Conservation (phyloP, 2,329 filamentous ascomycete species). For the Scolecobasidium constrictum region DNA sequence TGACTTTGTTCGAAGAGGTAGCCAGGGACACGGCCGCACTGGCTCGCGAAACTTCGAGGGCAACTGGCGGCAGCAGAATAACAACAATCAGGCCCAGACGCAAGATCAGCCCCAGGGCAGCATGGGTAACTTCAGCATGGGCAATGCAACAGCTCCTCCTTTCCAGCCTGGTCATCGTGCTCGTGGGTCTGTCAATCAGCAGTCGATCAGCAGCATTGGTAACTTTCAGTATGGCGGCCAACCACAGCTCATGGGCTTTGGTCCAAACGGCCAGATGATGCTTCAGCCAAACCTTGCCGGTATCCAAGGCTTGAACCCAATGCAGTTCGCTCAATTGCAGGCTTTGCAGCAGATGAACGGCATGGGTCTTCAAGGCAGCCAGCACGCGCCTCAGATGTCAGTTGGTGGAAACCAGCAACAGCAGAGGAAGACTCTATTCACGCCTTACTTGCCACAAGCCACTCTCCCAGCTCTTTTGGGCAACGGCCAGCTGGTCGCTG, state of each 20-base stretch:
- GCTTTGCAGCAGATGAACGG: slow-evolving; percentile 80
- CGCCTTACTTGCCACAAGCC: slow-evolving; percentile 91
- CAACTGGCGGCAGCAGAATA: slow-evolving; percentile 85
- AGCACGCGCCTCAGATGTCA: slow-evolving; percentile 57
- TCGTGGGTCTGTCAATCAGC: slow-evolving; percentile 71
- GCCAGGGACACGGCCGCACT: slow-evolving; percentile 68
- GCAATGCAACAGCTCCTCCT: slow-evolving; percentile 54
- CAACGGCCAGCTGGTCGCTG: slow-evolving; percentile 89
- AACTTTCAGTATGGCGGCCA: slow-evolving; percentile 81
- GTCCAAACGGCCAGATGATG: slow-evolving; percentile 72
- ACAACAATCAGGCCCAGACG: slow-evolving; percentile 41
- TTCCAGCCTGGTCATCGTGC: slow-evolving; percentile 91
- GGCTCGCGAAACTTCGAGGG: slow-evolving; percentile 92
- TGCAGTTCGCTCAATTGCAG: slow-evolving; percentile 84
- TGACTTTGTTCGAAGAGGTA: slow-evolving; percentile 68
- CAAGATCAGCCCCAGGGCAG: slow-evolving; percentile 33
- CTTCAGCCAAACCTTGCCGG: slow-evolving; percentile 76
- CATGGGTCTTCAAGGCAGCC: slow-evolving; percentile 50
- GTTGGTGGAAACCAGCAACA: slow-evolving; percentile 52
- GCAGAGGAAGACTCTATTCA: slow-evolving; percentile 96
- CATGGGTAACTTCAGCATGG: slow-evolving; percentile 56
- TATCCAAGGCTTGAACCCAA: slow-evolving; percentile 74
- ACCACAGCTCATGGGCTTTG: slow-evolving; percentile 70
- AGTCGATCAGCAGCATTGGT: slow-evolving; percentile 70
- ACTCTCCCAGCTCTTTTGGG: slow-evolving; percentile 81